Evolutionary conservation across 1,284 basidiomycete species (phyloP), one percentile per base, ranked within the genome.

Genomic region (Entoloma clypeatum): DNA sequence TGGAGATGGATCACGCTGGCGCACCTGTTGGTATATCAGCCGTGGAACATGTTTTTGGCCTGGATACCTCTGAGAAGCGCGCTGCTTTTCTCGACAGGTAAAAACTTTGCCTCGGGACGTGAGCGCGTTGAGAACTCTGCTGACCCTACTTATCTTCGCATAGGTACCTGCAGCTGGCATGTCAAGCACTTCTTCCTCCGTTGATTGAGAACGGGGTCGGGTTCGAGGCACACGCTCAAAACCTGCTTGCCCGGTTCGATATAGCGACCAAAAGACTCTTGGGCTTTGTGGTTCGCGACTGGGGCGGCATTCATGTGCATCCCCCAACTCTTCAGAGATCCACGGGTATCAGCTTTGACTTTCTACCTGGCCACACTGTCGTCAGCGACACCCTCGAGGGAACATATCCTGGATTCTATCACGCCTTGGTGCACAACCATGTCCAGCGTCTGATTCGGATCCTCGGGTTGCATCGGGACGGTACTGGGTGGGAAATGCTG

Each of bases 161-260:
- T 41, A 74, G 73, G 33, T 76, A 75, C 43, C 60, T 74, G 36
- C 59, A 64, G 21, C 53, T 74, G n/a, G 66, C 71, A 3, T 70
- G 72, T 31, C 60, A 65, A 24, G 73, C 72, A 3, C 56, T 77
- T 14, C 55, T 77, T 36, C 74, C 74, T 11, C 65, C 73, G 4
- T 52, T 74, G 31, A 54, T 77, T 13, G 43, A 68, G 28, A 72
- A 77, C 39, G 74, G 74, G 3, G 67, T 76, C 16, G 68, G 70
- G 5, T 74, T 77, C 37, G 74, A 77, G 56, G 74, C 74, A 13
- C 74, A 77, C 51, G 71, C 73, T 1, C 74, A 77, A 45, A 77
- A 77, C 48, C 62, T 69, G 8, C 64, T 75, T 2, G 61, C 65
- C 26, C 71, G 74, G n/a, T 65, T 74, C 42, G 62, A 74, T 40